phyloP scores from a whole-genome alignment of 139 green algal species.

The Chloropicon primus region DNA sequence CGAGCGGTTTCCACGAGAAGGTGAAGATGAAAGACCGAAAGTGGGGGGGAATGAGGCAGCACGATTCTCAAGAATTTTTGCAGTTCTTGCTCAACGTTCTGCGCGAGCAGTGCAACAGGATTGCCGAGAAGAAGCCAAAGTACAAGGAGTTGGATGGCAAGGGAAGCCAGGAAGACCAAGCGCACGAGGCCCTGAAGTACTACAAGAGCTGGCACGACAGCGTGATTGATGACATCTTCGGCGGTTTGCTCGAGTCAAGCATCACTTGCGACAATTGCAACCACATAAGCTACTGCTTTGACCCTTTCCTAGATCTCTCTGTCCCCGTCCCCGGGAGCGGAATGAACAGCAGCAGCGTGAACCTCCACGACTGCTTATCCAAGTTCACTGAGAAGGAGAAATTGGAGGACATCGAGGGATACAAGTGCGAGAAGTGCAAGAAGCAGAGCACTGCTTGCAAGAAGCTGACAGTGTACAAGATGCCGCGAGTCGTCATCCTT shows the following conservation, averaged over 20 bases:
- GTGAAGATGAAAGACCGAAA: constrained; percentile 2
- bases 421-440: constrained; percentile 48
- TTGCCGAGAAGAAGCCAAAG: constrained; percentile 19
- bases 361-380: constrained; percentile 22
- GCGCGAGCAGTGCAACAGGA: constrained; percentile 34
- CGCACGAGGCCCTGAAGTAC: constrained; percentile 39
- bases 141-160: constrained; percentile 44
- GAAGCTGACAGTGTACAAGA: constrained; percentile 35
- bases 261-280: constrained; percentile 47
- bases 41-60: constrained; percentile 11
- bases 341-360: neutral
- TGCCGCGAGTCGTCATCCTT: constrained; percentile 34
- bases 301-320: constrained; percentile 56
- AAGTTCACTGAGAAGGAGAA: constrained; percentile 30
- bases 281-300: constrained; percentile 49
- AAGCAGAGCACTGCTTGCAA: constrained; percentile 32
- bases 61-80: constrained; percentile 36
- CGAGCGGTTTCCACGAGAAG: neutral
- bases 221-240: constrained; percentile 60
- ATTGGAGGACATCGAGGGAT: constrained; percentile 25
- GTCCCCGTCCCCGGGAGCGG: constrained; percentile 40
- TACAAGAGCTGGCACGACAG: constrained; percentile 42
- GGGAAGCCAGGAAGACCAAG: constrained; percentile 42
- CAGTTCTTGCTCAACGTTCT: constrained; percentile 36
- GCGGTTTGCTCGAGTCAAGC: constrained; percentile 58